A percentile compares a stretch with the other conserved stretches of the same genome.
These are phyloP conservation scores for Gilbertella persicaria DNA, from an alignment of 371 early-diverging fungal genomes.

Conservation along the genomic window DNA sequence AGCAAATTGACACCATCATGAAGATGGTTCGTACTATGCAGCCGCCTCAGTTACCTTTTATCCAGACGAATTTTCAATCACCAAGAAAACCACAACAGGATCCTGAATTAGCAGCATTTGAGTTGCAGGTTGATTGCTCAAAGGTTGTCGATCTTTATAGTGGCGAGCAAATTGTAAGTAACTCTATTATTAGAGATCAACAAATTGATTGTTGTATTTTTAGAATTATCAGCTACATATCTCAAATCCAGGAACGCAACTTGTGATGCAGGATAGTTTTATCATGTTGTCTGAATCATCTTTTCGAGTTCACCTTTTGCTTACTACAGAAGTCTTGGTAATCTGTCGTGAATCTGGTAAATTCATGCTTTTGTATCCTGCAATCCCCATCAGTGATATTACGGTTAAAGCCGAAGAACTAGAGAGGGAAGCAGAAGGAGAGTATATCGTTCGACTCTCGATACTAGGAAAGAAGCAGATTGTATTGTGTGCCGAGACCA, in stretches of 20 bases:
- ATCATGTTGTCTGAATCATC: slow-evolving; percentile 17
- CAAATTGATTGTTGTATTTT: not conserved
- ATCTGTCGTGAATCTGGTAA: slow-evolving; percentile 19
- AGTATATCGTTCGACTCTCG: slow-evolving; percentile 22
- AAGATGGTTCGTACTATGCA: slow-evolving; percentile 20
- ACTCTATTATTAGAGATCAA: not conserved
- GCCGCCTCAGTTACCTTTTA: slow-evolving; percentile 1
- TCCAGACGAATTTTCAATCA: slow-evolving; percentile 14
- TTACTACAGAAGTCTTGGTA: slow-evolving; percentile 25
- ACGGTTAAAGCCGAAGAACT: slow-evolving; percentile 17
- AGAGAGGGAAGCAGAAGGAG: slow-evolving; percentile 26
- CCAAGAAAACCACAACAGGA: not conserved
- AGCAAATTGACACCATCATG: slow-evolving; percentile 41
- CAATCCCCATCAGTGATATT: slow-evolving; percentile 22
- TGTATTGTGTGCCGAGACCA: slow-evolving; percentile 24
- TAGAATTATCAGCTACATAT: slow-evolving; percentile 28
- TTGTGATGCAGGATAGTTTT: slow-evolving; percentile 30
- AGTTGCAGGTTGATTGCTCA: slow-evolving; percentile 31
- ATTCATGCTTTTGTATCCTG: slow-evolving; percentile 24
- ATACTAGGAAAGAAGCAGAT: slow-evolving; percentile 23
- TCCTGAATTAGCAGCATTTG: slow-evolving; percentile 15
- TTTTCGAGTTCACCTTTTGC: slow-evolving; percentile 17
- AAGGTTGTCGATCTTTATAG: slow-evolving; percentile 30
- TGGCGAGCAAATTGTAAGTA: slow-evolving; percentile 27
- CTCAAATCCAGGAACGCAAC: slow-evolving; percentile 11